Base-by-base conservation (phyloP, 2,329 filamentous ascomycete genomes). In the Fusarium longipes region DNA sequence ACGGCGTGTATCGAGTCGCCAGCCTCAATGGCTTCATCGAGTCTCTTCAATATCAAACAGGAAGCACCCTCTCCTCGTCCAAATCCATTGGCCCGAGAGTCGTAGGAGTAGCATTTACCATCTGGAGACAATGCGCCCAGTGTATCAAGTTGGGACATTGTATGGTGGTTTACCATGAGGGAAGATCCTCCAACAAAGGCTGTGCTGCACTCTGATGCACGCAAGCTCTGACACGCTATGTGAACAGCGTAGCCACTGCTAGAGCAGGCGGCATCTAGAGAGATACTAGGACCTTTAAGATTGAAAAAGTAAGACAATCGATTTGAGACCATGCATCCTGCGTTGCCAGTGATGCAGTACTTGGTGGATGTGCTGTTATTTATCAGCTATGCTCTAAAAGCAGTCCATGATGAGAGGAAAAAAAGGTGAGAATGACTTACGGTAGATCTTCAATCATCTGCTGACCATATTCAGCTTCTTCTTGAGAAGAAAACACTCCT, bases 281-380 rank as follows among this genome's bases (percentile, higher is more conserved):
- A 33, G 17, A 48, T 48, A 48, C 44, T 48, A 3, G 44, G 44
- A 5, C 44, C 44, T 25, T 33, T 35, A 2, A 48, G 30, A 14
- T 48, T 33, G 17, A 48, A 48, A 29, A 48, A 48, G 44, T 48
- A 48, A 10, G 44, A 48, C 6, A 48, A 30, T n/a, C 44, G 30
- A 14, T 48, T 48, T 4, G 44, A 33, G 6, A 48, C 32, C 44
- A 48, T 48, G 17, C 44, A 48, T 18, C 39, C 39, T 42, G 39
- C 39, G n/a, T 42, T 42, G 24, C 39, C 39, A 17, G 39, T 42
- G 10, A 42, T 42, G 24, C 39, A 42, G 39, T 42, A 42, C 22
- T 42, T 42, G 8, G 39, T 42, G 6, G 39, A 42, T 3, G 44
- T 33, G 8, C 44, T 35, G 7, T 7, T 8, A 17, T 6, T 12